Conservation (phyloP, 73 alveolate species). For the Tetrahymena thermophila region DNA sequence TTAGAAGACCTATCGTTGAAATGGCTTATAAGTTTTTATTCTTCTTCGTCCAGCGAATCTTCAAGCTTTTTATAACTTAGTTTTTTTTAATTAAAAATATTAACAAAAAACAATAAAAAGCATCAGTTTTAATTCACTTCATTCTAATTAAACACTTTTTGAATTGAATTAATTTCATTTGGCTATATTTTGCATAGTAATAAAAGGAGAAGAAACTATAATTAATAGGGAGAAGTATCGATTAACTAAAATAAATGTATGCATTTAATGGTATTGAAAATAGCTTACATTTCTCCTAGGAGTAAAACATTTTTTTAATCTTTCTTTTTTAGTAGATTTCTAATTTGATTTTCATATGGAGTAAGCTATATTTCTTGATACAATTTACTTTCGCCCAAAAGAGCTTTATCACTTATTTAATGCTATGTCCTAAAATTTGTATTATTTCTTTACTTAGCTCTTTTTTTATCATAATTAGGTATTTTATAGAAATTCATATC, state of each 20-base stretch:
- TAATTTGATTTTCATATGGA: neutral
- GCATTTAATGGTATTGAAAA: neutral
- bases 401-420: neutral
- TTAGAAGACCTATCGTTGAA: neutral
- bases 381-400: neutral
- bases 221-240: neutral
- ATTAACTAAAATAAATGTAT: neutral
- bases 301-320: neutral
- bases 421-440: neutral
- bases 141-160: neutral
- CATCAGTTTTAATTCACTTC: neutral
- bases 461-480: neutral
- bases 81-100: neutral
- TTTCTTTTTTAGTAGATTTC: neutral
- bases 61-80: neutral
- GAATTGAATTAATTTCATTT: neutral
- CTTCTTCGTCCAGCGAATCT: conserved; percentile 1
- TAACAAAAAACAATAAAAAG: neutral
- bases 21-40: neutral
- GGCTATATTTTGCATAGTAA: neutral
- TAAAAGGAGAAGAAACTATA: neutral
- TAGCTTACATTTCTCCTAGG: neutral
- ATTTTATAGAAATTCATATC: neutral
- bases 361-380: neutral
- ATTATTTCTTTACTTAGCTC: neutral